A percentile compares a stretch with the other conserved stretches of the same genome.
These are phyloP conservation scores for Waitea zeae DNA, from an alignment of 1,284 basidiomycete species.

Conservation along the genomic window DNA sequence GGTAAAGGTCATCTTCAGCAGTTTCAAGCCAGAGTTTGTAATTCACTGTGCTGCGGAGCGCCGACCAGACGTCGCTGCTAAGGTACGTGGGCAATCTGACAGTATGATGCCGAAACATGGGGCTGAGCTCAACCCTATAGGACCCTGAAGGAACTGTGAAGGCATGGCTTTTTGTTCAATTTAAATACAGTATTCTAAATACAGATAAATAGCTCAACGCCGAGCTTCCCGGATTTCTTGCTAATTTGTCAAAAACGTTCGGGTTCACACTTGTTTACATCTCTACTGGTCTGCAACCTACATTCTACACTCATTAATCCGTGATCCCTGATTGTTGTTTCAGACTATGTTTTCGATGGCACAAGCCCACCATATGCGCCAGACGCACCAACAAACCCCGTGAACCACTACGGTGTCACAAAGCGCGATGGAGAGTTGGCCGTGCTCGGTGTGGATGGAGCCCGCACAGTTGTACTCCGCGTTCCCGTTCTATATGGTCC, in stretches of 20 bases:
- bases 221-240: slow-evolving; percentile 43
- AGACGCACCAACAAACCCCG: slow-evolving; percentile 44
- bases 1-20: slow-evolving; percentile 29
- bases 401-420: slow-evolving; percentile 63
- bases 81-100: slow-evolving; percentile 24
- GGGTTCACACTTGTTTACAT: slow-evolving; percentile 56
- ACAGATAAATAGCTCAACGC: slow-evolving; percentile 41
- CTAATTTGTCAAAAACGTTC: slow-evolving; percentile 34
- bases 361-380: slow-evolving; percentile 65
- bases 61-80: slow-evolving; percentile 69
- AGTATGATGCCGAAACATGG: slow-evolving; percentile 3
- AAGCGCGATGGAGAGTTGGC: slow-evolving; percentile 65
- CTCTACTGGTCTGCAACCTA: slow-evolving; percentile 38
- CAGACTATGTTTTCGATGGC: slow-evolving; percentile 80
- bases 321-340: background rate
- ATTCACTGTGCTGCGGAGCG: slow-evolving; percentile 79
- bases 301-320: background rate
- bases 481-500: slow-evolving; percentile 80
- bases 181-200: too few relatives aligned
- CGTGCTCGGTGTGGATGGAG: slow-evolving; percentile 33
- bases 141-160: slow-evolving; percentile 49
- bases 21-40: slow-evolving; percentile 54
- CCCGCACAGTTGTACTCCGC: slow-evolving; percentile 45
- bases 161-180: too few relatives aligned
- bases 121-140: slow-evolving; percentile 15